A percentile compares a stretch with the other conserved stretches of the same genome.
These are phyloP conservation scores for Aspergillus viridinutans DNA, from an alignment of 2,329 filamentous ascomycete genomes.

Conservation along the genomic window DNA sequence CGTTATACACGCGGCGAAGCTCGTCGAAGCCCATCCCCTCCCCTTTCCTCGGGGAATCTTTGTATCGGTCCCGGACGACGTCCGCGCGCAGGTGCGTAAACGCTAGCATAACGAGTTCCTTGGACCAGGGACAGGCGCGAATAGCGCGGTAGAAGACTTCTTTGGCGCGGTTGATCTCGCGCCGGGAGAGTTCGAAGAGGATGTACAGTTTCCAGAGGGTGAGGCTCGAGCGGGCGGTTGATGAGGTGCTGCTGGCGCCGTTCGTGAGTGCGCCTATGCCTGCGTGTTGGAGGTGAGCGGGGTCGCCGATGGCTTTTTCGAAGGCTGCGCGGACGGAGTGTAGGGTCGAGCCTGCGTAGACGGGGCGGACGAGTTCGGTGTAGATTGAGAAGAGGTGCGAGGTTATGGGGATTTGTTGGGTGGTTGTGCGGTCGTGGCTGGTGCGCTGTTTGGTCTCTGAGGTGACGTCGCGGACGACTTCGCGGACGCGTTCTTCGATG, in stretches of 20 bases:
- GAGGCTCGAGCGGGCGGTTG: constrained; percentile 35
- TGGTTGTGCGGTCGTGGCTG: constrained; percentile 2
- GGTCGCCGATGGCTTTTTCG: constrained; percentile 46
- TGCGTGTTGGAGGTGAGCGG: constrained; percentile 8
- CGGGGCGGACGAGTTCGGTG: constrained; percentile 48
- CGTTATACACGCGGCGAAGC: constrained; percentile 50
- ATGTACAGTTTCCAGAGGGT: constrained; percentile 52
- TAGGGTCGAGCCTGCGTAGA: constrained; percentile 43
- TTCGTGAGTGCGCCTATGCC: background rate
- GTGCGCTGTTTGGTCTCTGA: constrained; percentile 18
- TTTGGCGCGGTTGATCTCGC: constrained; percentile 42
- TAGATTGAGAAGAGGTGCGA: constrained; percentile 54
- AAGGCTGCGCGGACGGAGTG: constrained; percentile 55
- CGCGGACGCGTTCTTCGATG: constrained; percentile 72
- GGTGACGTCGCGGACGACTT: constrained; percentile 50
- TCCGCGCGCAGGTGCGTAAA: constrained; percentile 44
- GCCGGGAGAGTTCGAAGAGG: constrained; percentile 44
- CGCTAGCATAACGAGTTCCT: constrained; percentile 55
- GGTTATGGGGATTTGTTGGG: constrained; percentile 35
- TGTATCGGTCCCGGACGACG: constrained; percentile 2
- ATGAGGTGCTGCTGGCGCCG: constrained; percentile 3
- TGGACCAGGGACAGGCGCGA: constrained; percentile 59
- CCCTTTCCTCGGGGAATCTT: constrained; percentile 1
- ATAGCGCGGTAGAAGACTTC: constrained; percentile 55
- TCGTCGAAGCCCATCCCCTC: constrained; percentile 44